Percentiles rank a stretch among this genome's conserved stretches.
phyloP scores from a whole-genome alignment of 2,329 filamentous ascomycete species.

The Talaromyces sp. region DNA sequence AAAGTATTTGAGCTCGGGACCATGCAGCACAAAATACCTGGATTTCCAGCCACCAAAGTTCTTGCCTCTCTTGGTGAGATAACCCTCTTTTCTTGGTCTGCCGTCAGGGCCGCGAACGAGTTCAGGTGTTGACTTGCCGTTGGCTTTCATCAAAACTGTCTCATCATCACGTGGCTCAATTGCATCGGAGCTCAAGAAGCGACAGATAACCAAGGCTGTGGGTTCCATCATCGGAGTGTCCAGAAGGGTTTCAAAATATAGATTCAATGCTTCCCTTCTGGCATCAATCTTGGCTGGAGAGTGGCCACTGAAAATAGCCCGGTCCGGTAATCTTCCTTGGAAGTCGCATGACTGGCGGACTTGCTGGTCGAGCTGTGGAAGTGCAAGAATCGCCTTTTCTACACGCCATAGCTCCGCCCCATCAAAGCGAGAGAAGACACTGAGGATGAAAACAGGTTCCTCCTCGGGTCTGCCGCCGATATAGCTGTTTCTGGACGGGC shows the following conservation, averaged over 20 bases:
- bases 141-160: conserved; percentile 47
- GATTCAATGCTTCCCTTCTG: conserved; percentile 73
- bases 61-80: conserved; percentile 94
- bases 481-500: conserved; percentile 82
- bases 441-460: conserved; percentile 90
- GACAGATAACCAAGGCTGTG: conserved; percentile 78
- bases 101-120: conserved; percentile 57
- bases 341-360: conserved; percentile 73
- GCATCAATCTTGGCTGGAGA: conserved; percentile 91
- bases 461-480: conserved; percentile 81
- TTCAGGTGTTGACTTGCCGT: conserved; percentile 32
- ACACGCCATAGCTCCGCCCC: conserved; percentile 78
- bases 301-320: conserved; percentile 84
- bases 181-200: conserved; percentile 72
- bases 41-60: conserved; percentile 99
- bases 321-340: conserved; percentile 75
- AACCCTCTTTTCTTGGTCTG: conserved; percentile 76
- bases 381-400: conserved; percentile 82
- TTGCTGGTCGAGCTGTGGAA: conserved; percentile 78
- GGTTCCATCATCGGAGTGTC: conserved; percentile 76
- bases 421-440: conserved; percentile 70
- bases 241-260: conserved; percentile 80
- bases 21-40: conserved; percentile 67
- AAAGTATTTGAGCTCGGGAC: conserved; percentile 78
- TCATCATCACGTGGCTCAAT: conserved; percentile 57